Evolutionary conservation across 257 asterid species (phyloP).

Genomic region (Linderniella brevidens): DNA sequence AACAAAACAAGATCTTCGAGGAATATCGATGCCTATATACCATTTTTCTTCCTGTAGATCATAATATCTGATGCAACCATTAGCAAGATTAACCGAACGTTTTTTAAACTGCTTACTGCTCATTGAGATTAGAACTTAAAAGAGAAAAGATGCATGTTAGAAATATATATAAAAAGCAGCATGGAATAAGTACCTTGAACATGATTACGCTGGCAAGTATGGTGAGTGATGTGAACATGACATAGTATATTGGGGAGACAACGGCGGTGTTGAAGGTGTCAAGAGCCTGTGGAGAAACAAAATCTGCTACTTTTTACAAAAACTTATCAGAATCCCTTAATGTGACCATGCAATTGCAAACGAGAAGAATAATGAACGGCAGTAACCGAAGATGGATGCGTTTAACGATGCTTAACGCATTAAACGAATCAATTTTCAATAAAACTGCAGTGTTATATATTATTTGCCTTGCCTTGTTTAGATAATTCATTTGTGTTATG

Average conservation of each 20-base stretch:
- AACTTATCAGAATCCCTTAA: too few relatives aligned
- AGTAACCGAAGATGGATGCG: not conserved
- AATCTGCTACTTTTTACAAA: too few relatives aligned
- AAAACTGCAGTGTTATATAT: too few relatives aligned
- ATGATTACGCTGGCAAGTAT: constrained; percentile 72
- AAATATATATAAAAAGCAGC: not conserved
- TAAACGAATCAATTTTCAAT: too few relatives aligned
- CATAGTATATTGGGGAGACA: constrained; percentile 90
- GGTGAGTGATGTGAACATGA: constrained; percentile 68
- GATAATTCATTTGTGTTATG: constrained; percentile 80
- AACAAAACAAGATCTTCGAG: too few relatives aligned
- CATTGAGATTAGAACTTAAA: not conserved
- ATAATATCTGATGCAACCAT: too few relatives aligned
- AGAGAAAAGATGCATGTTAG: not conserved
- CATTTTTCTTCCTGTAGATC: too few relatives aligned
- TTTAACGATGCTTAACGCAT: too few relatives aligned
- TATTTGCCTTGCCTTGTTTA: constrained; percentile 44
- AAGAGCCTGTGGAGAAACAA: constrained; percentile 54
- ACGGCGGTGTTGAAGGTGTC: constrained; percentile 91
- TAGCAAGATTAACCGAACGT: too few relatives aligned
- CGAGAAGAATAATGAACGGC: not conserved
- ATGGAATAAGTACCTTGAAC: constrained; percentile 45
- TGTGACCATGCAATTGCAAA: too few relatives aligned
- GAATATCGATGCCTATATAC: too few relatives aligned
- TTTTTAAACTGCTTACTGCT: too few relatives aligned